Conservation (phyloP, 1,284 basidiomycete species). For the Trichosporon asahii region DNA sequence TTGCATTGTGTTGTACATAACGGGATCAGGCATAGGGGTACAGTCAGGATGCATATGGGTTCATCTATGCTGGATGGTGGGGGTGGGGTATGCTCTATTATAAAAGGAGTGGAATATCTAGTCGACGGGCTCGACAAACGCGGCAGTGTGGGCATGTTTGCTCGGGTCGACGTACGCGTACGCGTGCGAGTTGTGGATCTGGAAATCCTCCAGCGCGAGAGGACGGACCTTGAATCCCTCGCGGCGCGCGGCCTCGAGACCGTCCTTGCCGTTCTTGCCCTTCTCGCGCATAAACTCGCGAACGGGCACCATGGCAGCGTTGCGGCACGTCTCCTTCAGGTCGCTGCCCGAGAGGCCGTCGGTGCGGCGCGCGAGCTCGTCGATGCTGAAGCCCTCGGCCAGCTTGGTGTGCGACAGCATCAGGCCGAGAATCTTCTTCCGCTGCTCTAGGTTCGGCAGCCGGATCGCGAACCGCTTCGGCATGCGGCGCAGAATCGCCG, state of each 20-base stretch:
- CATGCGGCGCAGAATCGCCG: constrained; percentile 92
- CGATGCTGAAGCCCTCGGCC: constrained; percentile 63
- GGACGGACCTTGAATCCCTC: constrained; percentile 74
- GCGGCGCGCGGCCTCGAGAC: constrained; percentile 48
- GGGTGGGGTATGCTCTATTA: neutral
- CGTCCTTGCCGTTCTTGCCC: constrained; percentile 48
- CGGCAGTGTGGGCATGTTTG: constrained; percentile 30
- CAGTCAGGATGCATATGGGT: constrained; percentile 8
- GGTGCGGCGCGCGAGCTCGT: constrained; percentile 66
- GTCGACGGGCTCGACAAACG: constrained; percentile 38
- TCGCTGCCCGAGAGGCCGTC: constrained; percentile 86
- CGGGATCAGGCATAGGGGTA: neutral
- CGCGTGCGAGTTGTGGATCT: constrained; percentile 57
- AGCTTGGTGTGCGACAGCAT: constrained; percentile 78
- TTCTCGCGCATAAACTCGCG: constrained; percentile 74
- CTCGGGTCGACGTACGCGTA: constrained; percentile 39
- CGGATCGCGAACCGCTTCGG: constrained; percentile 93
- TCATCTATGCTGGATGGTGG: constrained; percentile 3
- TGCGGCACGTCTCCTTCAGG: constrained; percentile 89
- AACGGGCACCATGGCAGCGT: constrained; percentile 85
- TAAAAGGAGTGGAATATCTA: constrained; percentile 12
- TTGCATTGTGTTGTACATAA: constrained; percentile 10
- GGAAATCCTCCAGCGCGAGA: constrained; percentile 67
- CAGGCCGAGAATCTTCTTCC: constrained; percentile 81
- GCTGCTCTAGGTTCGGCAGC: constrained; percentile 75